Evolutionary conservation across 208 protist genomes (phyloP), one percentile per base, ranked within the genome.

Genomic region (Acanthamoeba royreba): DNA sequence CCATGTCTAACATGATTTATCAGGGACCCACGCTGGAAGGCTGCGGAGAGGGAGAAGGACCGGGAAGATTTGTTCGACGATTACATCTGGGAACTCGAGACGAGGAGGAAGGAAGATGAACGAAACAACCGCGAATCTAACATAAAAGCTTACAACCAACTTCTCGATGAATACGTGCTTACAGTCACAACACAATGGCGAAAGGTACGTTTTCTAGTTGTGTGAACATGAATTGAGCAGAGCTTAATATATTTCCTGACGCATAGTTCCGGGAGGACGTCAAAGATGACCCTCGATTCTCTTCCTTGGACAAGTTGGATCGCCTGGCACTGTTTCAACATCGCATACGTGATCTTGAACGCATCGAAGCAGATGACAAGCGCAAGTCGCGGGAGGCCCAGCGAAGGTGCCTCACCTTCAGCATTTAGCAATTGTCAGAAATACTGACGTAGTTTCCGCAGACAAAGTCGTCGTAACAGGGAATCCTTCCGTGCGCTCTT

Each of bases 171-270:
- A 45, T 31, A 11, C n/a, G 43, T 42, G 4, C 87, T 96, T 31
- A 96, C 7, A 4, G 17, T 94, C 15, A 74, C n/a, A 4, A 93
- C 94, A n/a, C 93, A 95, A 46, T 96, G 93, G 93, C 58, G 93
- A n/a, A 93, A 94, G 53, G 61, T 40, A 28, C 61, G 61, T 1
- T 35, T 0, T 58, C 52, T 25, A 1, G 19, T 13, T 58, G 19
- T 9, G 49, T 19, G 9, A 19, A 55, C 49, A 19, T 55, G 49
- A 19, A 9, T 9, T 19, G 49, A 9, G 19, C 49, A 19, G 49
- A 19, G 49, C 49, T 25, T 55, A 19, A 9, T 55, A 19, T 19
- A 9, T 9, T 9, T 55, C 49, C 55, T 17, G 4, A 17, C 11
- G 19, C 40, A 1, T 15, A 85, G 74, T 31, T 94, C 53, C 88